Base-by-base conservation (phyloP, 2,329 filamentous ascomycete genomes). In the Pseudogymnoascus sp. region DNA sequence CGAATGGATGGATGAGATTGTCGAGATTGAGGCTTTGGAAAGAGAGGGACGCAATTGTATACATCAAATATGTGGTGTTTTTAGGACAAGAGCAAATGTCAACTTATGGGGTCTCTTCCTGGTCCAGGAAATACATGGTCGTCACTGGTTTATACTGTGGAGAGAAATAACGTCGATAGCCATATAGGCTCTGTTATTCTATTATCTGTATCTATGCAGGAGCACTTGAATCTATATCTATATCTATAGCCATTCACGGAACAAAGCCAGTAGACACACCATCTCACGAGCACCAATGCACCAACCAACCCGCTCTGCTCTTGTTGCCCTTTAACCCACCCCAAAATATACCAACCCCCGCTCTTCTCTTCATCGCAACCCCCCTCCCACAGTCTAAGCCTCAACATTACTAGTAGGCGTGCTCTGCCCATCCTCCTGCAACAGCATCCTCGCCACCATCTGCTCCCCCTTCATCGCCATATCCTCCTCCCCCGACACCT, bases 401-500 rank as follows among this genome's bases (percentile, higher is more conserved):
- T 53, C 26, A 31, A 4, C 46, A 31, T 53, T 53, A 19, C 26
- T 53, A 31, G 26, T 31, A 11, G 46, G 46, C 46, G 46, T 53
- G 4, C 2, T 19, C 56, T 60, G 19, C 6, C 37, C 56, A 40
- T 60, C 43, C 19, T 35, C 61, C 33, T 62, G 35, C 37, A 64
- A 35, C 60, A 82, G 72, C 79, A 82, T 79, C 40, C 77, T 76
- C 63, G 81, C 79, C 5, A 82, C 78, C 4, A 74, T 72, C 70
- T 79, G 78, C 65, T 80, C 77, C 1, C 78, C 81, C 60, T 79
- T 79, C 33, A 77, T 78, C 66, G 83, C 79, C 28, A 74, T 66
- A 43, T 77, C 78, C 3, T 80, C 80, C 1, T 76, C 78, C 1
- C 86, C 88, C 6, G 84, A 84, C 28, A 91, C 86, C 64, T 87